These are phyloP conservation scores for Poronia punctata DNA, from an alignment of 495 filamentous ascomycete species.

Conservation along the genomic window DNA sequence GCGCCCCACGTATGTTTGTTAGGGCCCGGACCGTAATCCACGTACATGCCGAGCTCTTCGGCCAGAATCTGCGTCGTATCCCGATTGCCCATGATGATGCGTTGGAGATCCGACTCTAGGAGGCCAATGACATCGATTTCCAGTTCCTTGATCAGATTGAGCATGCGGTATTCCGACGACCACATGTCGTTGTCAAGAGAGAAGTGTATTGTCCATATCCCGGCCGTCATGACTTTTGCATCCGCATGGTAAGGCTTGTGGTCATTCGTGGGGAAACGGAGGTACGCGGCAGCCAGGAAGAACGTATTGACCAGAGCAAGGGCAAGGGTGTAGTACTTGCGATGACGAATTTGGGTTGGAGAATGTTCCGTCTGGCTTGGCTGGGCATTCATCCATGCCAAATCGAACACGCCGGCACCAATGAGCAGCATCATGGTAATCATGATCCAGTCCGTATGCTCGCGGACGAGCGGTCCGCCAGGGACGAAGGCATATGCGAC, in stretches of 20 bases:
- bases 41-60: constrained; percentile 96
- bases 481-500: constrained; percentile 99
- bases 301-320: constrained; percentile 67
- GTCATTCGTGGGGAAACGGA: constrained; percentile 91
- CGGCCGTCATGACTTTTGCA: constrained; percentile 78
- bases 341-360: constrained; percentile 23
- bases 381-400: constrained; percentile 40
- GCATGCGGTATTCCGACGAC: constrained; percentile 90
- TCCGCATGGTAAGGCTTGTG: constrained; percentile 85
- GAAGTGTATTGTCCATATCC: constrained; percentile 99
- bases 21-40: constrained; percentile 93
- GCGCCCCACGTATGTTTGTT: constrained; percentile 99
- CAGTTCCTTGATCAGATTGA: constrained; percentile 82
- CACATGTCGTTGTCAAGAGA: constrained; percentile 99
- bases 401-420: constrained; percentile 77
- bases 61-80: constrained; percentile 94
- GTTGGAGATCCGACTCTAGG: constrained; percentile 87
- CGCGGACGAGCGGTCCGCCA: constrained; percentile 84
- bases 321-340: constrained; percentile 43
- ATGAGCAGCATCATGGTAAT: constrained; percentile 74
- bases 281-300: constrained; percentile 71
- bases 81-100: constrained; percentile 99
- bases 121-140: constrained; percentile 94
- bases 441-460: constrained; percentile 96
- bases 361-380: constrained; percentile 7